Percentiles rank a stretch among this genome's conserved stretches.
Evolutionary conservation across 2,329 filamentous ascomycete genomes (phyloP).

Genomic region (Talaromyces islandicus): DNA sequence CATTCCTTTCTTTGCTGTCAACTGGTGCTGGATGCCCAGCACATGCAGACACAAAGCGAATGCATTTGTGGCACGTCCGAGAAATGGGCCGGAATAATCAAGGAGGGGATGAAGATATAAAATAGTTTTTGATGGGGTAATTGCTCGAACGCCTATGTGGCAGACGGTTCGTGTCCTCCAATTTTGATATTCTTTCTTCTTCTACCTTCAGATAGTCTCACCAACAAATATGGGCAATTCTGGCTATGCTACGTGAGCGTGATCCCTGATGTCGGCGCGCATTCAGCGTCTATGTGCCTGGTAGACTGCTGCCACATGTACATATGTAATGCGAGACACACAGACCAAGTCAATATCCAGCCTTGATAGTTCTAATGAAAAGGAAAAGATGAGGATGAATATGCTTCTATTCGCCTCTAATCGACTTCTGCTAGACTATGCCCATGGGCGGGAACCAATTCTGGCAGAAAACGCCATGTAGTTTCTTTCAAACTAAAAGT

Average conservation of each 20-base stretch:
- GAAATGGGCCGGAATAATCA: constrained; percentile 5
- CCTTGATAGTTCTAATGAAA: background rate
- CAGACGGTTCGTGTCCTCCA: too few relatives aligned
- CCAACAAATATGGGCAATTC: too few relatives aligned
- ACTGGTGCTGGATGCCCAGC: constrained; percentile 19
- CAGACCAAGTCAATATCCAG: background rate
- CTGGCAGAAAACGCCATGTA: background rate
- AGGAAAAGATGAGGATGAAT: background rate
- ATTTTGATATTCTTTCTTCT: too few relatives aligned
- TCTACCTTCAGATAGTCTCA: too few relatives aligned
- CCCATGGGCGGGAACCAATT: background rate
- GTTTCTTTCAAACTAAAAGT: background rate
- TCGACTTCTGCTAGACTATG: background rate
- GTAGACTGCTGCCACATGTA: too few relatives aligned
- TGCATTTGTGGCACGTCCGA: background rate
- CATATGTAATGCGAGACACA: background rate
- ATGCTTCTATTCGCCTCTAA: background rate
- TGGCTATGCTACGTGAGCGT: too few relatives aligned
- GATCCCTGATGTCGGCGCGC: too few relatives aligned
- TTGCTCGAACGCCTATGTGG: too few relatives aligned
- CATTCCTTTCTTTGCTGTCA: constrained; percentile 19
- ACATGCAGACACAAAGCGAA: constrained; percentile 1
- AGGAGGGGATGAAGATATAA: constrained; percentile 7
- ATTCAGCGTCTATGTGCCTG: too few relatives aligned
- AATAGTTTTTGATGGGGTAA: too few relatives aligned